Evolutionary conservation across 371 early-diverging fungal species (phyloP), one percentile per base, ranked within the genome.

Genomic region (Catenaria anguillulae): DNA sequence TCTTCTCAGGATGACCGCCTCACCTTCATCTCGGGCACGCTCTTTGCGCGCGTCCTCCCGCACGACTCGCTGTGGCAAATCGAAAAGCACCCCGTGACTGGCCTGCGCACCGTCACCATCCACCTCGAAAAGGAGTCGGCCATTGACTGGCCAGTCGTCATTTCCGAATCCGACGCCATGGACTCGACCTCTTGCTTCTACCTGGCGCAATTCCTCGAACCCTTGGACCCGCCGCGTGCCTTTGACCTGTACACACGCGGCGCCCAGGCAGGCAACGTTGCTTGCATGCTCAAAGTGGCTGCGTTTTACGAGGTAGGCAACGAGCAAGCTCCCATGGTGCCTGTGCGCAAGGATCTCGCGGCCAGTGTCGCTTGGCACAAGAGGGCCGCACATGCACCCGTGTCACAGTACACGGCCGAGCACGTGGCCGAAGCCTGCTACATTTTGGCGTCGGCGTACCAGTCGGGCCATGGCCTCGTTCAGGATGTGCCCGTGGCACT

Each of bases 1-100:
- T n/a, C n/a, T n/a, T n/a, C n/a, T n/a, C n/a, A n/a, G n/a, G n/a
- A n/a, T n/a, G n/a, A n/a, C n/a, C n/a, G n/a, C n/a, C n/a, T n/a
- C n/a, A n/a, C n/a, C n/a, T n/a, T n/a, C n/a, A 24, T 48, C 12
- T 12, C 24, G 24, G n/a, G n/a, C 5, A 19, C 19, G 5, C 62
- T 77, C 21, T 77, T 71, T 65, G 72, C 76, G 56, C 71, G 73
- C 8, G 67, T 75, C 29, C 69, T 72, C 56, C 75, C 74, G 42
- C 73, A 66, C 61, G 75, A 68, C 12, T 77, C 78, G 24, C 48
- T 75, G 31, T 75, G 76, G 78, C 78, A 77, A 46, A 59, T 77
- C 21, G 78, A 75, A 66, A 12, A 4, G 48, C n/a, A 12, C 48
- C 24, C 24, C 24, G 40, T 40, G 10, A 40, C 17, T 40, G 40